These are phyloP conservation scores for Dipteronia dyeriana DNA, from an alignment of 345 rosid genomes.

Conservation along the genomic window DNA sequence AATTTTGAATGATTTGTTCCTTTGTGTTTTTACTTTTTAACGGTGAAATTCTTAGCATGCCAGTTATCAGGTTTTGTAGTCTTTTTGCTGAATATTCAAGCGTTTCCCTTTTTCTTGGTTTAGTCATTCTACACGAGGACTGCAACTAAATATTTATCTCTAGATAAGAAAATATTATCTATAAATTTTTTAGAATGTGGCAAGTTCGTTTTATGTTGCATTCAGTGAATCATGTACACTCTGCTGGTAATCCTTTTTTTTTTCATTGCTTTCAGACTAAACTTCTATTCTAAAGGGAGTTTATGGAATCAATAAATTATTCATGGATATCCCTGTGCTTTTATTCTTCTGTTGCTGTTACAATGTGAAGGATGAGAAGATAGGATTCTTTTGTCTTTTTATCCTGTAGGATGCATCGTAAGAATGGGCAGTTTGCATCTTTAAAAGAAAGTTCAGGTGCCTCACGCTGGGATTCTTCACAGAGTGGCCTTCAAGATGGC, in stretches of 20 bases:
- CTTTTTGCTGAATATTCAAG: background rate
- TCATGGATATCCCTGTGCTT: background rate
- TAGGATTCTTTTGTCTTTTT: conserved; percentile 18
- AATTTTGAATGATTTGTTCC: background rate
- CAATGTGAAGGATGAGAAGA: background rate
- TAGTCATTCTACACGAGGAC: background rate
- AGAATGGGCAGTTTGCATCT: conserved; percentile 77
- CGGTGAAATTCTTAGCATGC: too few relatives aligned
- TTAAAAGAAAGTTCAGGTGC: conserved; percentile 49
- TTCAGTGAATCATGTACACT: background rate
- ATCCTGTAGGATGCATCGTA: conserved; percentile 66
- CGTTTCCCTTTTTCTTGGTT: background rate
- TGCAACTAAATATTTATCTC: background rate
- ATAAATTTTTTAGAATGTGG: background rate
- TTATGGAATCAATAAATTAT: background rate
- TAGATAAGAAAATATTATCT: background rate
- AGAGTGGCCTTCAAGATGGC: conserved; percentile 48
- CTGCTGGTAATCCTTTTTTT: background rate
- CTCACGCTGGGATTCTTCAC: conserved; percentile 58
- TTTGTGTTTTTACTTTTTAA: background rate
- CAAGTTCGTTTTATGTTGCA: background rate
- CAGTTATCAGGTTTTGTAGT: too few relatives aligned
- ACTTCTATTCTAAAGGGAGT: background rate
- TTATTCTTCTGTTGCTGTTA: conserved; percentile 1
- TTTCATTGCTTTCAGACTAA: background rate